phyloP scores from a whole-genome alignment of 208 protist genomes.

The Balamuthia mandrillaris region DNA sequence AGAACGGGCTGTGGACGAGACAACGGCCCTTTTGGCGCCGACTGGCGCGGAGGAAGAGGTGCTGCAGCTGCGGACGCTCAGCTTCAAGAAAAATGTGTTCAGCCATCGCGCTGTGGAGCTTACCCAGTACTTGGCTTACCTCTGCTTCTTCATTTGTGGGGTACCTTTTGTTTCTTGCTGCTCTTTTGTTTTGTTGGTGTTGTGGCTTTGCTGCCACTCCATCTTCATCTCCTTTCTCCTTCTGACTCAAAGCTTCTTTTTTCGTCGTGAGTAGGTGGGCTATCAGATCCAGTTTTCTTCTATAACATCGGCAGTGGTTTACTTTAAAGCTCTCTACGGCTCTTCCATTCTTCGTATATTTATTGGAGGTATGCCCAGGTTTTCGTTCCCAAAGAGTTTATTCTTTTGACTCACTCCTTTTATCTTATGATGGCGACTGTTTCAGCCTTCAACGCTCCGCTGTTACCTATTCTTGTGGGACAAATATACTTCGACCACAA shows the following conservation, averaged over 20 bases:
- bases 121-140: neutral
- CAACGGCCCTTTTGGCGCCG: too few species aligned
- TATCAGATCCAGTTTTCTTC: slow-evolving; percentile 24
- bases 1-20: too few species aligned
- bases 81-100: too few species aligned
- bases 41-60: too few species aligned
- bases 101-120: neutral
- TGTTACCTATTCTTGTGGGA: neutral
- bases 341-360: slow-evolving; percentile 22
- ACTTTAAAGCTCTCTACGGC: slow-evolving; percentile 12
- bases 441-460: slow-evolving; percentile 10
- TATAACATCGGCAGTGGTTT: neutral
- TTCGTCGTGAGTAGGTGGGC: neutral
- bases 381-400: neutral
- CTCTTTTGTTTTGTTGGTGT: too few species aligned
- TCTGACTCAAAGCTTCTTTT: neutral
- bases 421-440: too few species aligned
- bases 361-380: neutral
- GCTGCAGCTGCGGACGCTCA: too few species aligned
- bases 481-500: slow-evolving; percentile 15
- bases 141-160: slow-evolving; percentile 12
- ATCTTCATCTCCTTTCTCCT: neutral
- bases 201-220: too few species aligned
- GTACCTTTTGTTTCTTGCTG: neutral
- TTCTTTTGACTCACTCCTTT: neutral